Evolutionary conservation across 2,329 filamentous ascomycete genomes (phyloP).

Genomic region (Arthrobotrys pseudoclavata): DNA sequence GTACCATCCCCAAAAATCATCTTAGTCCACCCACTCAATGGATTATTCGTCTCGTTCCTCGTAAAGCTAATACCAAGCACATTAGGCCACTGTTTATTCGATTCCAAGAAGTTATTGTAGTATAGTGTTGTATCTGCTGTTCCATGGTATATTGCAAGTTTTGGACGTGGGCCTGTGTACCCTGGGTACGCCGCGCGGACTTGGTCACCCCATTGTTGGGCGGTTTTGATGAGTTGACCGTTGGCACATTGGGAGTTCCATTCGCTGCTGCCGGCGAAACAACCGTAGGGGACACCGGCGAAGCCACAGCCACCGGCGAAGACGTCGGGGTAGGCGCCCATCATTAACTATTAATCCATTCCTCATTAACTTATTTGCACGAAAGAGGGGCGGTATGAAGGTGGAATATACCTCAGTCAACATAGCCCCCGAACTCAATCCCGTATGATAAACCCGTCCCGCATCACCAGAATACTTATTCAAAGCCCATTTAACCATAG

Average conservation of each 20-base stretch:
- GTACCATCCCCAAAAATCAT: conserved; percentile 60
- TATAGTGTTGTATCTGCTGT: conserved; percentile 70
- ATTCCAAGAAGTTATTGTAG: conserved; percentile 72
- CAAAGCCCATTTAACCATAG: conserved; percentile 74
- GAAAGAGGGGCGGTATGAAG: neutral
- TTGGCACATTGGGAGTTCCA: conserved; percentile 72
- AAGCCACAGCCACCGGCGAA: conserved; percentile 70
- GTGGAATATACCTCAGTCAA: conserved; percentile 68
- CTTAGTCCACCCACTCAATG: conserved; percentile 61
- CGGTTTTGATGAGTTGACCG: conserved; percentile 68
- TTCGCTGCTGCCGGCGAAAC: conserved; percentile 68
- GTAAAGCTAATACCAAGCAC: conserved; percentile 68
- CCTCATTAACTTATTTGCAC: neutral
- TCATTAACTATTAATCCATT: conserved; percentile 65
- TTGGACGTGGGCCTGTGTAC: conserved; percentile 70
- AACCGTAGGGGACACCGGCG: conserved; percentile 71
- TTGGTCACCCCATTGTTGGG: conserved; percentile 69
- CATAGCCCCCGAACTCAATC: conserved; percentile 71
- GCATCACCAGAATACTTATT: conserved; percentile 70
- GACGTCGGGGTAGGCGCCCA: conserved; percentile 71
- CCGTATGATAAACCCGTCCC: conserved; percentile 71
- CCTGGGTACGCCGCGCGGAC: conserved; percentile 70
- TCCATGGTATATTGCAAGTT: conserved; percentile 74
- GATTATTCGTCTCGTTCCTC: conserved; percentile 57
- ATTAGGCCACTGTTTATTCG: conserved; percentile 72